Evolutionary conservation across 2,329 filamentous ascomycete species (phyloP).

Genomic region (Fusarium sp.): DNA sequence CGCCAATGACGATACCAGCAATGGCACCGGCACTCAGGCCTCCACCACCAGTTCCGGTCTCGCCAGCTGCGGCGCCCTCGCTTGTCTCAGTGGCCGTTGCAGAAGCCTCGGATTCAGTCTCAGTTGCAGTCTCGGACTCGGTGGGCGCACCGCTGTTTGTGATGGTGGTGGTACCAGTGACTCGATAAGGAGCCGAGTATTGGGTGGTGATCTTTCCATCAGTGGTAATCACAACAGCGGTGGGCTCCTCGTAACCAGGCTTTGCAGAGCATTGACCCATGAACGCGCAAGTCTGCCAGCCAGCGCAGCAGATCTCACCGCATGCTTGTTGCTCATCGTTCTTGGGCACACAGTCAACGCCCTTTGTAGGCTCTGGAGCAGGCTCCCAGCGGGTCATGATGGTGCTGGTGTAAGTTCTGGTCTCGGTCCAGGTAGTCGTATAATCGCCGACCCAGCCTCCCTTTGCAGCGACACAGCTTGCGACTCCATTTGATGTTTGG

Average conservation of each 20-base stretch:
- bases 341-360: conserved; percentile 59
- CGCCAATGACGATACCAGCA: conserved; percentile 81
- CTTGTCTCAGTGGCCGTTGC: conserved; percentile 60
- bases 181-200: conserved; percentile 61
- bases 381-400: conserved; percentile 59
- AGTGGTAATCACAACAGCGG: conserved; percentile 55
- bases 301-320: conserved; percentile 74
- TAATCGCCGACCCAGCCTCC: conserved; percentile 48
- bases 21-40: conserved; percentile 76
- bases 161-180: conserved; percentile 63
- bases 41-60: conserved; percentile 48
- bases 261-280: conserved; percentile 66
- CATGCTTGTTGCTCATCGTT: conserved; percentile 67
- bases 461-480: conserved; percentile 56
- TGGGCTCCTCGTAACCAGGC: conserved; percentile 54
- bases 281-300: conserved; percentile 71
- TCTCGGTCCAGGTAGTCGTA: conserved; percentile 69
- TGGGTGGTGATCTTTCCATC: conserved; percentile 61
- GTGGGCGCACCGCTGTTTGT: conserved; percentile 59
- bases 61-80: conserved; percentile 23
- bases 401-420: conserved; percentile 67
- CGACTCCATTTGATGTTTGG: conserved; percentile 59
- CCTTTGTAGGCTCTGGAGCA: conserved; percentile 54
- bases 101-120: conserved; percentile 61
- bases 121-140: conserved; percentile 57